Evolutionary conservation across 768 basidiomycete genomes (phyloP), one percentile per base, ranked within the genome.

Genomic region (Naganishia randhawae): DNA sequence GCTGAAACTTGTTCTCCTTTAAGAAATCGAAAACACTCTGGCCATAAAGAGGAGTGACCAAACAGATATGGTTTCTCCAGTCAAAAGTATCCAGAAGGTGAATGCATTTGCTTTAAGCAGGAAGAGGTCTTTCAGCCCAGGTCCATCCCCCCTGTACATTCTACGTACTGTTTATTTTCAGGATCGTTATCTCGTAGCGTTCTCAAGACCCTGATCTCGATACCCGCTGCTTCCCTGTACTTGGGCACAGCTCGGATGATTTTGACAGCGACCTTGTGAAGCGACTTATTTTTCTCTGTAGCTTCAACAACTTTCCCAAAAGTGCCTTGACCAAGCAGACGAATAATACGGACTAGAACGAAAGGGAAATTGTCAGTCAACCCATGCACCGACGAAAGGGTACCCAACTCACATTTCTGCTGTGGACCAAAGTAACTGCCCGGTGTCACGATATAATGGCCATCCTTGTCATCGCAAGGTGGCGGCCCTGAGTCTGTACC

Each of bases 301-400:
- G 92, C 92, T 80, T 97, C 91, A 54, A 99, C 93, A 33, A 99
- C 96, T 81, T 98, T 99, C 73, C 96, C 96, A 77, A 98, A 99
- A 16, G 96, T 98, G 14, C 96, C 96, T 82, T 98, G 95, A 19
- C 96, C 96, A 6, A 99, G 84, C 27, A 94, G 83, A 67, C 87
- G 85, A 69, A 94, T 87, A 48, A 94, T 97, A 54, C 89, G 90
- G 86, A 97, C 95, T 97, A 75, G 68, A 69, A 48, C 7, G 55
- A 50, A 65, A 68, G 57, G 52, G 41, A 19, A 22, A 37, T 50
- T 50, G 63, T 63, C 48, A 61, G 64, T 62, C 37, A 25, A 29
- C 11, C 19, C 22, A 53, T 67, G 14, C 1, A 4, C 53, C 51
- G 39, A n/a, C 19, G 29, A 37, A 37, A 41, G 48, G 25, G 17